phyloP scores from a whole-genome alignment of 2,329 filamentous ascomycete genomes.

The Juglanconis sp. region DNA sequence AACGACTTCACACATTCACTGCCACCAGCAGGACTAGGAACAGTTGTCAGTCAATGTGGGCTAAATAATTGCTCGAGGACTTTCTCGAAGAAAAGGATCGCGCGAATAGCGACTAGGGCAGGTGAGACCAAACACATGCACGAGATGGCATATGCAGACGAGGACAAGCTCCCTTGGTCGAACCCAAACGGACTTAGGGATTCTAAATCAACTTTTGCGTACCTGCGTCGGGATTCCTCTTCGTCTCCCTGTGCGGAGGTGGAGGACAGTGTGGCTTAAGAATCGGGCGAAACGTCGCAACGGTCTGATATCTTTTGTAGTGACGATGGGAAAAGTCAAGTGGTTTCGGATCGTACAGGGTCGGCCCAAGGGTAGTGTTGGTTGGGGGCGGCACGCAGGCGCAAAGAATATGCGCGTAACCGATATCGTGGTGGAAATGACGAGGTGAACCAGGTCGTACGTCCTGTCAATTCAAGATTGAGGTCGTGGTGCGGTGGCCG shows the following conservation, averaged over 20 bases:
- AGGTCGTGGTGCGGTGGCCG: neutral
- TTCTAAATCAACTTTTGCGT: neutral
- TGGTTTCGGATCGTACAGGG: slow-evolving; percentile 6
- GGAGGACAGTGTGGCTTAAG: neutral
- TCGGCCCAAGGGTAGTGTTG: slow-evolving; percentile 1
- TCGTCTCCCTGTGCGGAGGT: neutral
- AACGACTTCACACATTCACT: slow-evolving; percentile 13
- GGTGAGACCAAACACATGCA: slow-evolving; percentile 8
- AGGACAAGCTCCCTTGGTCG: neutral
- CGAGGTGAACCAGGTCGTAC: neutral
- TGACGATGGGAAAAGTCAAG: neutral
- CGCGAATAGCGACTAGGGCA: slow-evolving; percentile 8
- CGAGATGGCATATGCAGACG: neutral
- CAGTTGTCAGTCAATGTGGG: slow-evolving; percentile 2
- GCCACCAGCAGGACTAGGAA: slow-evolving; percentile 2
- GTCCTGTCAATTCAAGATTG: neutral
- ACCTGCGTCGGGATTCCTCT: neutral
- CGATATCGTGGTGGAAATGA: neutral
- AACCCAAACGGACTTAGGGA: neutral
- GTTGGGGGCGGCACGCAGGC: neutral
- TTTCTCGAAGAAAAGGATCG: neutral
- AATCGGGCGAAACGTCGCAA: neutral
- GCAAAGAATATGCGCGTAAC: neutral
- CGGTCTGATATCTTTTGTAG: neutral
- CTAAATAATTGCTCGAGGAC: too few species aligned